Evolutionary conservation across 257 asterid genomes (phyloP).

Genomic region (Vinca minor): DNA sequence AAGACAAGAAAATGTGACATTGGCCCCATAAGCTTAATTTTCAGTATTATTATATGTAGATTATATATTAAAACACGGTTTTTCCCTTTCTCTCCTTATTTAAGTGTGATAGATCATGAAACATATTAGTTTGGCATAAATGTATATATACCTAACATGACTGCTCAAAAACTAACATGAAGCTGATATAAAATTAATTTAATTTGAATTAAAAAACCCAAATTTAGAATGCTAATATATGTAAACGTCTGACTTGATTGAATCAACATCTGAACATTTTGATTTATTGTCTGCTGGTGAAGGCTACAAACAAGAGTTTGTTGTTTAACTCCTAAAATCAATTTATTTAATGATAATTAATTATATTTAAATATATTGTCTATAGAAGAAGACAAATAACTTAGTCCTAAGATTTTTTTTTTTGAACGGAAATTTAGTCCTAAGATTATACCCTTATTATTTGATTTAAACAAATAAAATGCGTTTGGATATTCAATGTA

Average conservation of each 20-base stretch:
- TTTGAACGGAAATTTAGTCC: too few species aligned
- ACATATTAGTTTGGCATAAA: not conserved
- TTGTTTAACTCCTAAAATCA: not conserved
- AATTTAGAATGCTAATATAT: not conserved
- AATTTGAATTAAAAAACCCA: not conserved
- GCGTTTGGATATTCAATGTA: too few species aligned
- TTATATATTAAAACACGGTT: not conserved
- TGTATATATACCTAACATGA: too few species aligned
- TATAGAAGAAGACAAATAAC: not conserved
- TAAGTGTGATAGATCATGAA: not conserved
- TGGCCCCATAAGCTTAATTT: not conserved
- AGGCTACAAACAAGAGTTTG: not conserved
- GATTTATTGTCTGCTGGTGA: conserved; percentile 12
- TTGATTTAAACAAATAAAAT: too few species aligned
- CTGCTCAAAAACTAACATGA: too few species aligned
- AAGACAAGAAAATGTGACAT: not conserved
- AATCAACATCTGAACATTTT: conserved; percentile 7
- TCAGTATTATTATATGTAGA: not conserved
- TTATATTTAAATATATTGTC: not conserved
- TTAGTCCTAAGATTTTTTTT: too few species aligned
- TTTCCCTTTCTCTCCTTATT: not conserved
- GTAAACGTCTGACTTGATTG: not conserved
- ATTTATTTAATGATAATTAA: not conserved
- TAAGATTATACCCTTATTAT: not conserved
- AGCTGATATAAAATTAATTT: too few species aligned